Percentiles rank a stretch among this genome's conserved stretches.
Evolutionary conservation across 129 eudicot genomes (phyloP).

Genomic region (Artemisia annua): DNA sequence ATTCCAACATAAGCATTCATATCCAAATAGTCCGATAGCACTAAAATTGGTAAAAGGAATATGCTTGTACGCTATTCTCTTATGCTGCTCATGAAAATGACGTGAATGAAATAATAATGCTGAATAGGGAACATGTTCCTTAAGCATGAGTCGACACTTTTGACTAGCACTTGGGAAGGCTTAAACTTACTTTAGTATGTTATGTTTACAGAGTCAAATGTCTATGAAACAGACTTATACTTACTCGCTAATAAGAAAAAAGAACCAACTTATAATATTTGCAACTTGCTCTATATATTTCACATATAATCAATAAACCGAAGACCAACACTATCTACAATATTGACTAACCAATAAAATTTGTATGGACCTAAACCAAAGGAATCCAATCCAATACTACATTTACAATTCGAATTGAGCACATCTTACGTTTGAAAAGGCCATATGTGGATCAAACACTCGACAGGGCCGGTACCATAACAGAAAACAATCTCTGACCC

Average conservation of each 20-base stretch:
- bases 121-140: background rate
- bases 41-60: background rate
- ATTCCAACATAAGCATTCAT: no score
- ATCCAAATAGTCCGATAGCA: no score
- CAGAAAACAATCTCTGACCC: constrained; percentile 4
- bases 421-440: background rate
- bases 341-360: background rate
- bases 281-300: background rate
- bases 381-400: background rate
- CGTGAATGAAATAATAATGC: background rate
- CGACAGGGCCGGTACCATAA: constrained; percentile 18
- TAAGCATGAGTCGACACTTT: background rate
- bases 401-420: constrained; percentile 1
- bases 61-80: background rate
- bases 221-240: background rate
- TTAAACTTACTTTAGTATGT: background rate
- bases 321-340: constrained; percentile 6
- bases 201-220: no score
- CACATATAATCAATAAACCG: background rate
- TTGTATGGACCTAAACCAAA: background rate
- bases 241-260: background rate
- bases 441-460: constrained; percentile 6
- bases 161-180: background rate
- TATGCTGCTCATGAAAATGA: constrained; percentile 7
- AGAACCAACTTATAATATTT: background rate